Evolutionary conservation across 257 asterid genomes (phyloP), one percentile per base, ranked within the genome.

Genomic region (Plectranthus barbatus): DNA sequence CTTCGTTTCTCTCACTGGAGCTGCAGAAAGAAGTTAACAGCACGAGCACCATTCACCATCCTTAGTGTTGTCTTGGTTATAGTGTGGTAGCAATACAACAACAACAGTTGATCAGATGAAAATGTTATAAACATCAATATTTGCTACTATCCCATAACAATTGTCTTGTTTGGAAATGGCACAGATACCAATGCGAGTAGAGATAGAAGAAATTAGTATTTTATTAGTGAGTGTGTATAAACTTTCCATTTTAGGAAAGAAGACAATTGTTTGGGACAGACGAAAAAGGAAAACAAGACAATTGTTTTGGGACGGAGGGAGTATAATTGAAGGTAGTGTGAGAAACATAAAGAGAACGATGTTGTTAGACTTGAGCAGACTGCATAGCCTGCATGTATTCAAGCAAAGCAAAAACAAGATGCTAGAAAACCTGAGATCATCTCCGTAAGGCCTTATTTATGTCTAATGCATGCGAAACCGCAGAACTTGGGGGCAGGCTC

Each of bases 21-120:
- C 64, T 60, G 50, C 58, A 21, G 74, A 67, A 33, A 56, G 75
- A 63, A 58, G 53, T 26, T 48, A 26, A 14, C 12, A 58, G 63
- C 53, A 23, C 24, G 0, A 21, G 37, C 48, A 17, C 21, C 40
- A 26, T 42, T 37, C 7, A 8, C 50, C 55, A 33, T 14, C 19
- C 23, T 7, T 21, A 37, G 6, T 49, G 52, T 39, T 46, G 36
- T 13, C 31, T 71, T 71, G 34, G 57, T 19, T 9, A 42, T 14
- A 19, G 14, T 44, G 42, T 33, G 21, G 72, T 50, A 56, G 64
- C 40, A 41, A 31, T 11, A 39, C 40, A 46, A 41, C 37, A 46
- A 33, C n/a, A 9, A 56, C 18, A 20, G 3, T 20, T 60, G 66
- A 54, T 52, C 33, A 36, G 34, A 62, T 60, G 19, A 23, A 55